Evolutionary conservation across 1,284 basidiomycete species (phyloP), one percentile per base, ranked within the genome.

Genomic region (Exobasidium cylindrosporum): DNA sequence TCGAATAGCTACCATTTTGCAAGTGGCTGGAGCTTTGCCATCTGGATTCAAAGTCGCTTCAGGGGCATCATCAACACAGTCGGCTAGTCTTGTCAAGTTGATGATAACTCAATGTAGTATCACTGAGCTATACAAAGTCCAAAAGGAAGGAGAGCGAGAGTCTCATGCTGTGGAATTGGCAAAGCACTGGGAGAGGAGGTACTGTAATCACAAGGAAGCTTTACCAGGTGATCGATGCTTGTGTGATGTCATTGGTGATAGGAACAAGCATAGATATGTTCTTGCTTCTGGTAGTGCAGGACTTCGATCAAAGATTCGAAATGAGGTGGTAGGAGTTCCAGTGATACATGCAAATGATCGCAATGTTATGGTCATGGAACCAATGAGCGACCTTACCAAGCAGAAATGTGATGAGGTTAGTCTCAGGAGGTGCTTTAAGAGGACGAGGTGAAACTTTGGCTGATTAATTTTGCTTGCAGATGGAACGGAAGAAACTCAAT

Each of bases 161-260:
- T 29, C 95, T 74, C 81, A 84, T 0, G 86, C 87, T 0, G 88
- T 92, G 0, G 89, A 95, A 75, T 84, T 96, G 47, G 94, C 95
- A 1, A 97, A 97, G 82, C 85, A 83, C 0, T 96, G 94, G 74
- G 95, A 97, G 82, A 85, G 95, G 57, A 82, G 95, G 65, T 91
- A 90, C 81, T 98, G 95, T 80, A 97, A 97, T 79, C 95, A 98
- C 77, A 85, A 88, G 66, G 89, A 92, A 75, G 84, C 83, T 1
- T 88, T 95, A 44, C 84, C 85, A 0, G 89, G 89, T 21, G 86
- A 89, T 55, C 90, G 91, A n/a, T 98, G 95, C 78, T 82, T 98
- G 40, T 80, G 83, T 13, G 86, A 86, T 62, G 88, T 96, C 55
- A 84, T 96, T 50, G 94, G 93, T 6, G 32, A 63, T 3, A 64